These are phyloP conservation scores for Penicillium robsamsonii DNA, from an alignment of 495 filamentous ascomycete species.

Conservation along the genomic window DNA sequence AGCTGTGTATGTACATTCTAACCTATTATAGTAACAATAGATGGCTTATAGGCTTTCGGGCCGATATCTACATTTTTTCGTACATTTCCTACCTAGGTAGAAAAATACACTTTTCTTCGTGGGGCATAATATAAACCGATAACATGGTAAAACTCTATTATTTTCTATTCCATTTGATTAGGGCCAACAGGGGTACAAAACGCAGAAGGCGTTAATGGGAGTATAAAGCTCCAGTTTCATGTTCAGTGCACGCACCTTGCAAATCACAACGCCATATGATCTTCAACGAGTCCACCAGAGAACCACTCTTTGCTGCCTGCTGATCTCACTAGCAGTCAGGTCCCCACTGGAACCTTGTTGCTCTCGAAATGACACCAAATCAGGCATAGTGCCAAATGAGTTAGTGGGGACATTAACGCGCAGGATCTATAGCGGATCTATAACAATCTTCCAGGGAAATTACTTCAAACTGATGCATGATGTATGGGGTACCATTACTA, in stretches of 20 bases:
- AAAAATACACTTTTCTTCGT: neutral
- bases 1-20: neutral
- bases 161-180: neutral
- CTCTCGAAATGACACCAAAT: constrained; percentile 14
- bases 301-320: constrained; percentile 1
- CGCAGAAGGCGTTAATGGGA: neutral
- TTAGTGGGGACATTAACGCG: constrained; percentile 12
- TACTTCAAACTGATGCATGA: constrained; percentile 12
- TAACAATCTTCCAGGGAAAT: constrained; percentile 13
- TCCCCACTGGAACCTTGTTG: constrained; percentile 3
- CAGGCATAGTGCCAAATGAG: constrained; percentile 12
- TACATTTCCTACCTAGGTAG: neutral
- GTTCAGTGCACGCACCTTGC: neutral
- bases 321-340: neutral
- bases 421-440: constrained; percentile 14
- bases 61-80: neutral
- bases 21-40: neutral
- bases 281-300: neutral
- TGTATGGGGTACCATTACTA: neutral
- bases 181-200: neutral
- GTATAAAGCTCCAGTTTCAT: constrained; percentile 2
- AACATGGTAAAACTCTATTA: neutral
- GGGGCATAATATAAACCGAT: neutral
- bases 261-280: constrained; percentile 6
- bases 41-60: constrained; percentile 4